Evolutionary conservation across 2,329 filamentous ascomycete genomes (phyloP), one percentile per base, ranked within the genome.

Genomic region (Helicocarpus griseus): DNA sequence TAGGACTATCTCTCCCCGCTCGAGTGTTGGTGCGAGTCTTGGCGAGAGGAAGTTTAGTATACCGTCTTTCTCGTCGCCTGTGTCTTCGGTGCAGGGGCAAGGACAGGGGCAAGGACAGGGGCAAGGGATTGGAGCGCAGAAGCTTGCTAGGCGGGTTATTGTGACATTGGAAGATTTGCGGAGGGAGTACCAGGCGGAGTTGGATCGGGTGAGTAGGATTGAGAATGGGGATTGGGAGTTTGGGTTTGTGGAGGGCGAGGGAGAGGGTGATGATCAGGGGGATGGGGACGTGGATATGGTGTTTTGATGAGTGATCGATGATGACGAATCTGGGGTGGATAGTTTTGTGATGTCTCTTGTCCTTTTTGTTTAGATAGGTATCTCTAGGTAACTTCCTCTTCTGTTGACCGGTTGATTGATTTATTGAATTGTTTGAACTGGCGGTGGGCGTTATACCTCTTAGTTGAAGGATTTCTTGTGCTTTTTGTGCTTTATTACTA

Each of bases 191-290:
- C 87, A 95, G 70, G 81, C 80, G 22, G 89, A 97, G 69, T 73
- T 98, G 63, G 93, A 98, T 69, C 79, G 89, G 56, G 85, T 93
- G 59, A 87, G 86, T 49, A 86, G 87, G 49, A 89, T 96, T 65
- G 84, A 93, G 69, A 87, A 87, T 63, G 89, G 94, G 53, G 83
- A 94, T 64, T 96, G 94, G 75, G 86, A 86, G 14, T 87, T 96
- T 64, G 76, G 71, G 38, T 70, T 67, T 39, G 57, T 53, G 6
- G 50, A 48, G 19, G 50, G 45, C 19, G 11, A 28, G 21, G 45
- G 40, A 19, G 44, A 29, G 29, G 39, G 28, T 38, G 48, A 14
- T 31, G 49, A 22, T n/a, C n/a, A 46, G 21, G 44, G 35, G 29
- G 39, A 35, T 38, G 48, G 17, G 40, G 49, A 22, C 33, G 26